phyloP scores from a whole-genome alignment of 176 grass and related monocot genomes.

The Cenchrus americanus region DNA sequence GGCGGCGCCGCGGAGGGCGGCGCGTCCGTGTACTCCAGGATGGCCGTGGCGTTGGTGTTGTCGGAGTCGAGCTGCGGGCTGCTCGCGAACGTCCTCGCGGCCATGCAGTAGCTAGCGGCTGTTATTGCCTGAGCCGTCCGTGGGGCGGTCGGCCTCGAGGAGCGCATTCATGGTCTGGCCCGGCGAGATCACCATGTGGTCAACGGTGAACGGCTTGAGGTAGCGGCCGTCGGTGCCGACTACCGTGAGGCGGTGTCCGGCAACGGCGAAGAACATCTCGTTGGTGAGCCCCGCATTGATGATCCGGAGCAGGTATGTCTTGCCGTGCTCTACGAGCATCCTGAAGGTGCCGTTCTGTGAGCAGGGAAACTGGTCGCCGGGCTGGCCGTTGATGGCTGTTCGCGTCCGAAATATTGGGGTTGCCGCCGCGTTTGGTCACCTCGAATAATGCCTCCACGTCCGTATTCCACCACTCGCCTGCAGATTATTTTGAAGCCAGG shows the following conservation, averaged over 20 bases:
- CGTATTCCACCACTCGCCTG: conserved; percentile 49
- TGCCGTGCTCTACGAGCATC: conserved; percentile 47
- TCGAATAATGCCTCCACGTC: background rate
- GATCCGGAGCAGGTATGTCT: conserved; percentile 63
- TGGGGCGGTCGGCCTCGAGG: conserved; percentile 27
- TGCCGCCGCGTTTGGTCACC: conserved; percentile 29
- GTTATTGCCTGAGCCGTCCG: background rate
- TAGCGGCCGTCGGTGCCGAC: conserved; percentile 59
- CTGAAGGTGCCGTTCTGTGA: conserved; percentile 26
- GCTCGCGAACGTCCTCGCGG: background rate
- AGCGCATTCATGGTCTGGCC: conserved; percentile 52
- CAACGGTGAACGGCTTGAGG: conserved; percentile 46
- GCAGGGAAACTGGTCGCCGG: conserved; percentile 27
- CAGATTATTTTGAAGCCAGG: background rate
- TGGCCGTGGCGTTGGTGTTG: conserved; percentile 40
- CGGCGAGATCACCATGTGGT: conserved; percentile 32
- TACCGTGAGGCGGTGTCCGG: conserved; percentile 59
- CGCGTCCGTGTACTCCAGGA: conserved; percentile 39
- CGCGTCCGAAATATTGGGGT: conserved; percentile 22
- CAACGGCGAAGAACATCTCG: conserved; percentile 58
- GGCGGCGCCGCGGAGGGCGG: background rate
- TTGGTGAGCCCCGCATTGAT: conserved; percentile 66
- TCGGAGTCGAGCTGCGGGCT: background rate
- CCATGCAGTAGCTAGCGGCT: conserved; percentile 54
- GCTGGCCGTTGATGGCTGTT: conserved; percentile 69